phyloP scores from a whole-genome alignment of 768 basidiomycete species.

The Pleurotus citrinopileatus region DNA sequence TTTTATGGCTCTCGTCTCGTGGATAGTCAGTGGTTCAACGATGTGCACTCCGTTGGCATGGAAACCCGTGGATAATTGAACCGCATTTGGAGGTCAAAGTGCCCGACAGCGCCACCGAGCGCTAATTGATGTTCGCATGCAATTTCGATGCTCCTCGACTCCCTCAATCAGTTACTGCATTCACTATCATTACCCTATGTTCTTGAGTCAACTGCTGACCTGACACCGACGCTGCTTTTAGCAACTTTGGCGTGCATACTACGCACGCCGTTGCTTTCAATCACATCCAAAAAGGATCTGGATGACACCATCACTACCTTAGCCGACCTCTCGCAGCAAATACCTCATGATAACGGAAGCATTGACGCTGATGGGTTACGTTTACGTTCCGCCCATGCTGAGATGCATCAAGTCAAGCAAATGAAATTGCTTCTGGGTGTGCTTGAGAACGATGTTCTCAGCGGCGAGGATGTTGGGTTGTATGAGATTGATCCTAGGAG shows the following conservation, averaged over 20 bases:
- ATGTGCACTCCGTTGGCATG: conserved; percentile 2
- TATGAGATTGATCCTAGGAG: conserved; percentile 61
- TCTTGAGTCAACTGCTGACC: conserved; percentile 52
- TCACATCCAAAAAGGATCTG: conserved; percentile 10
- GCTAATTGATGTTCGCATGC: neutral
- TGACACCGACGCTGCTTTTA: conserved; percentile 71
- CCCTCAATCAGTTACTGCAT: conserved; percentile 46
- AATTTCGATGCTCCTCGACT: conserved; percentile 20
- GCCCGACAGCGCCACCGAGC: neutral
- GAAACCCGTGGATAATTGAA: conserved; percentile 1
- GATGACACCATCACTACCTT: conserved; percentile 4
- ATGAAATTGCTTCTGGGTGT: conserved; percentile 78
- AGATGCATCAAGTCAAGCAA: conserved; percentile 47
- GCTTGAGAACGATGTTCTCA: conserved; percentile 62
- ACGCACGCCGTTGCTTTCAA: conserved; percentile 48
- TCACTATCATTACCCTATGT: conserved; percentile 42
- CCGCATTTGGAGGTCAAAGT: neutral
- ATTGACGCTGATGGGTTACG: neutral
- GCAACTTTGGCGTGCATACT: conserved; percentile 67
- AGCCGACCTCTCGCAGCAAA: neutral
- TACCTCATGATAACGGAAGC: neutral
- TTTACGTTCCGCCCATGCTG: neutral
- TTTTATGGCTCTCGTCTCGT: neutral
- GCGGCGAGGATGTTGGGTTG: conserved; percentile 59
- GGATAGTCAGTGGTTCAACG: neutral